phyloP scores from a whole-genome alignment of 163 green algal species.

The Volvox carteri region DNA sequence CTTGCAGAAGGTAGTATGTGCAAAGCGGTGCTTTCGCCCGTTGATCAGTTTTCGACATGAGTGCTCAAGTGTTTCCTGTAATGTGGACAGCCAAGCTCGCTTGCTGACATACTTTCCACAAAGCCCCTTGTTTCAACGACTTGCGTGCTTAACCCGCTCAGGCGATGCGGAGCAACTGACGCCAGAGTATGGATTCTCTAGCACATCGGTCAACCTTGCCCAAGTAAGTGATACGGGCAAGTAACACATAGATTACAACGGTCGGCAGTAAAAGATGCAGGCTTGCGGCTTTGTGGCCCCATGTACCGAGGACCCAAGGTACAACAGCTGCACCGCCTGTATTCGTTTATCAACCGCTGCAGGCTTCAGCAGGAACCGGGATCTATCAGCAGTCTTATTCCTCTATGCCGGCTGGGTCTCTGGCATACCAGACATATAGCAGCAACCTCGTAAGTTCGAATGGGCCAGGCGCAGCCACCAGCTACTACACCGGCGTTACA shows the following conservation, averaged over 20 bases:
- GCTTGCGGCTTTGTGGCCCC: too few species aligned
- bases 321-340: too few species aligned
- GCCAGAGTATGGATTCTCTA: constrained; percentile 2
- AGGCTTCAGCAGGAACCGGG: not conserved
- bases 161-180: constrained; percentile 16
- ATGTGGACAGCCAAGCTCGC: too few species aligned
- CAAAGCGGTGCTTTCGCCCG: not conserved
- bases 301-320: too few species aligned
- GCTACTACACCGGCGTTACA: not conserved
- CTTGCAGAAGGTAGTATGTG: constrained; percentile 32
- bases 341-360: not conserved
- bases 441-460: not conserved
- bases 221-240: not conserved
- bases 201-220: not conserved
- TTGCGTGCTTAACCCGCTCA: not conserved
- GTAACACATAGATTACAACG: too few species aligned
- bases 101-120: too few species aligned
- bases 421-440: not conserved
- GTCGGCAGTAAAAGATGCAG: too few species aligned
- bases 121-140: too few species aligned
- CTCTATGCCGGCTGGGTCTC: not conserved
- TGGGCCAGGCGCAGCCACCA: not conserved
- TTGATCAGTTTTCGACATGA: constrained; percentile 3
- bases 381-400: constrained; percentile 2
- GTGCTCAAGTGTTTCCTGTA: not conserved